Conservation (phyloP, 2,329 filamentous ascomycete species). For the Scedosporium apiospermum region DNA sequence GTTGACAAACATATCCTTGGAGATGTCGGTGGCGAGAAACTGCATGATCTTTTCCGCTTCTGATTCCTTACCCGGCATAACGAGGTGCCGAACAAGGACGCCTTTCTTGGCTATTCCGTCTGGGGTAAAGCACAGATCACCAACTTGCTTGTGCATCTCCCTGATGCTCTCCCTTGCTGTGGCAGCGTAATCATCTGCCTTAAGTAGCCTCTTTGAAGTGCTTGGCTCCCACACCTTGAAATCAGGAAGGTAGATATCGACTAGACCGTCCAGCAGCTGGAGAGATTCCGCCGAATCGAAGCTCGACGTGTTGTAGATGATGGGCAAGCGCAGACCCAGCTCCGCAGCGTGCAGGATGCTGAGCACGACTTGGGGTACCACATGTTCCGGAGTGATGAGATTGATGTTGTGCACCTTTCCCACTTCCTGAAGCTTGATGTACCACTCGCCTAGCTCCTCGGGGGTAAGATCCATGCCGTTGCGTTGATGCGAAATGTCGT, state of each 20-base stretch:
- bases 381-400: slow-evolving; percentile 76
- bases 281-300: slow-evolving; percentile 70
- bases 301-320: slow-evolving; percentile 78
- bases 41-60: slow-evolving; percentile 66
- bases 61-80: slow-evolving; percentile 72
- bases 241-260: slow-evolving; percentile 82
- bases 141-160: slow-evolving; percentile 73
- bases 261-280: slow-evolving; percentile 63
- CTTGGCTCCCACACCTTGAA: slow-evolving; percentile 68
- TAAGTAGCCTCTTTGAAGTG: slow-evolving; percentile 63
- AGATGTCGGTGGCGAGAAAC: slow-evolving; percentile 66
- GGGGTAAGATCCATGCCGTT: slow-evolving; percentile 72
- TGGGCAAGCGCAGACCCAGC: slow-evolving; percentile 59
- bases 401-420: slow-evolving; percentile 88
- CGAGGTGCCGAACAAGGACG: slow-evolving; percentile 66
- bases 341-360: slow-evolving; percentile 66
- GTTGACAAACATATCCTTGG: slow-evolving; percentile 68
- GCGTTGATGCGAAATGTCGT: slow-evolving; percentile 74
- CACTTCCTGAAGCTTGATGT: slow-evolving; percentile 68
- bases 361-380: slow-evolving; percentile 73
- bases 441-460: slow-evolving; percentile 74
- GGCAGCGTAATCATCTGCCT: slow-evolving; percentile 65
- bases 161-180: slow-evolving; percentile 68
- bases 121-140: slow-evolving; percentile 70
- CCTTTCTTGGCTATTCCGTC: slow-evolving; percentile 76